Evolutionary conservation across 768 basidiomycete genomes (phyloP).

Genomic region (Naematelia aurantialba): DNA sequence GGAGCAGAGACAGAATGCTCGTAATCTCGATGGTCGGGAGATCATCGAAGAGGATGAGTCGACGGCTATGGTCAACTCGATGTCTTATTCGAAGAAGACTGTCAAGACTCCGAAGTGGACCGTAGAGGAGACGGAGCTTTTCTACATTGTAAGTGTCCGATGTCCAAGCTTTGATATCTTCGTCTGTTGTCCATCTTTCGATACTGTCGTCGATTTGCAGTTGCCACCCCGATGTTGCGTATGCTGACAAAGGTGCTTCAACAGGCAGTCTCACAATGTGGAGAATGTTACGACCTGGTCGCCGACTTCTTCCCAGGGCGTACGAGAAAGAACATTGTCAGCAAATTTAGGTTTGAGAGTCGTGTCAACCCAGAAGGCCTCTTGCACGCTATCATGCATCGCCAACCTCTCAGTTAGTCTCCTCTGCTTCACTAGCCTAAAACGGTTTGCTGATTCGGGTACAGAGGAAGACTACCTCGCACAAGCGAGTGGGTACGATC

Average conservation of each 20-base stretch:
- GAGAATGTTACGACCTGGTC: not conserved
- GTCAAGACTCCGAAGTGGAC: slow-evolving; percentile 27
- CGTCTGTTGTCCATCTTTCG: not conserved
- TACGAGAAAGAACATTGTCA: slow-evolving; percentile 26
- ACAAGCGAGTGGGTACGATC: not conserved
- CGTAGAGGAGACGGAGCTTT: slow-evolving; percentile 35
- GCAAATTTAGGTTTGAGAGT: slow-evolving; percentile 33
- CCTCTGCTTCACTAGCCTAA: slow-evolving; percentile 4
- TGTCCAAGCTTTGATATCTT: not conserved
- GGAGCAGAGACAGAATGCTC: slow-evolving; percentile 1
- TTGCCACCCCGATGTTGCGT: too few species aligned
- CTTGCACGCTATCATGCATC: slow-evolving; percentile 25
- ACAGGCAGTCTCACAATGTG: not conserved
- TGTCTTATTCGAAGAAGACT: slow-evolving; percentile 18
- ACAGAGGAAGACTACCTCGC: not conserved
- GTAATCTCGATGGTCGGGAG: slow-evolving; percentile 13
- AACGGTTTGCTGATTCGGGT: not conserved
- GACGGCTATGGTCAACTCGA: slow-evolving; percentile 33
- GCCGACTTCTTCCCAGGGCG: slow-evolving; percentile 28
- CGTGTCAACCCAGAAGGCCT: slow-evolving; percentile 28
- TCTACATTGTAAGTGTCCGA: slow-evolving; percentile 34
- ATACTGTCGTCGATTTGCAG: too few species aligned
- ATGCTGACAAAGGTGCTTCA: slow-evolving; percentile 5
- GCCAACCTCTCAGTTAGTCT: slow-evolving; percentile 31
- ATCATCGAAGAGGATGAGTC: slow-evolving; percentile 32